Percentiles rank a stretch among this genome's conserved stretches.
phyloP scores from a whole-genome alignment of 2,329 filamentous ascomycete genomes.

The Pseudopyricularia javanii region DNA sequence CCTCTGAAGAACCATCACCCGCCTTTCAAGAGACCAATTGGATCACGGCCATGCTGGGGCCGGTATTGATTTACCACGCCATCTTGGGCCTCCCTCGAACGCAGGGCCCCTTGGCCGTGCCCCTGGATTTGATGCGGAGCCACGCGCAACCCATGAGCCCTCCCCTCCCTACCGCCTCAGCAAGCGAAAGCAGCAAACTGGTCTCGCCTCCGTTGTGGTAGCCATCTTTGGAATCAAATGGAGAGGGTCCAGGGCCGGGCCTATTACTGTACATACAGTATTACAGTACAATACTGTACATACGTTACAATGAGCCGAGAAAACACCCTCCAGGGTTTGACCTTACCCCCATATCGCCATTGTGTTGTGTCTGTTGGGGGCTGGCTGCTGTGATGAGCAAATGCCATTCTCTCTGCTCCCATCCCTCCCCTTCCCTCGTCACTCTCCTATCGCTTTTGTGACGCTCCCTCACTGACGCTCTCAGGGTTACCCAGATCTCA shows the following conservation, averaged over 20 bases:
- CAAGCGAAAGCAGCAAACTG: background rate
- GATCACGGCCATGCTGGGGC: constrained; percentile 12
- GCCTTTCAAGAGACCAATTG: constrained; percentile 14
- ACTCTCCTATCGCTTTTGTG: too few relatives aligned
- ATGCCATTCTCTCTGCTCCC: too few relatives aligned
- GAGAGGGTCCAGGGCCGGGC: background rate
- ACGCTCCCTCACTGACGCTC: too few relatives aligned
- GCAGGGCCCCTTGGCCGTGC: constrained; percentile 1
- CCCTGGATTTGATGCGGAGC: constrained; percentile 5
- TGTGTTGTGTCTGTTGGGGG: too few relatives aligned
- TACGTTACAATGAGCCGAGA: too few relatives aligned
- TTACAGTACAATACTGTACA: too few relatives aligned
- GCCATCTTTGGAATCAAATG: constrained; percentile 1
- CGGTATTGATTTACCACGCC: background rate
- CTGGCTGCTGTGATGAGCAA: too few relatives aligned
- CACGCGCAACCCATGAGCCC: background rate
- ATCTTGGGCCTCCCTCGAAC: constrained; percentile 15
- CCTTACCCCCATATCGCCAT: too few relatives aligned
- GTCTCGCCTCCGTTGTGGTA: constrained; percentile 1
- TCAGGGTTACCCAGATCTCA: too few relatives aligned
- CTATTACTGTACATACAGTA: too few relatives aligned
- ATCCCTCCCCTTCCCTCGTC: too few relatives aligned
- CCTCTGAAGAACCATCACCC: constrained; percentile 13
- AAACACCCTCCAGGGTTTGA: too few relatives aligned
- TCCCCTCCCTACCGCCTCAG: background rate